These are phyloP conservation scores for Pisolithus orientalis DNA, from an alignment of 768 basidiomycete genomes.

Conservation along the genomic window DNA sequence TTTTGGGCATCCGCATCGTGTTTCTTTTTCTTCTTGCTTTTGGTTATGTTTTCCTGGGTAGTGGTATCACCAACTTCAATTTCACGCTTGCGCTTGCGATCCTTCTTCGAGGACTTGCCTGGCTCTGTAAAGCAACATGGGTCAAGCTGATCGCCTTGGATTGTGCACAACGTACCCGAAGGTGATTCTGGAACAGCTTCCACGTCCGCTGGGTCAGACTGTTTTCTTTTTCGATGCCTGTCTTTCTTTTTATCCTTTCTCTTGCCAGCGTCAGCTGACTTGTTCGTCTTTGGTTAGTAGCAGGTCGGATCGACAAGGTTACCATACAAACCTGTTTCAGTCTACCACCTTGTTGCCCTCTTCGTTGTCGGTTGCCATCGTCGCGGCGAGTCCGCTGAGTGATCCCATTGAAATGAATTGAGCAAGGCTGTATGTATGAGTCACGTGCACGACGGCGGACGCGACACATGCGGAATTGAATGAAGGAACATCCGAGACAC, in stretches of 20 bases:
- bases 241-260: conserved; percentile 37
- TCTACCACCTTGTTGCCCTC: conserved; percentile 1
- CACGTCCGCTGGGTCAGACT: background rate
- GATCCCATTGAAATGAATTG: background rate
- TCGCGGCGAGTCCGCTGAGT: background rate
- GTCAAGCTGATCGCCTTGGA: background rate
- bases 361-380: conserved; percentile 2
- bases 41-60: conserved; percentile 8
- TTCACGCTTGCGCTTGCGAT: conserved; percentile 21
- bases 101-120: conserved; percentile 8
- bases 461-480: background rate
- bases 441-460: background rate
- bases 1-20: conserved; percentile 5
- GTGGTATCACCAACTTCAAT: background rate
- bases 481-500: background rate
- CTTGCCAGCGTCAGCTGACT: conserved; percentile 30
- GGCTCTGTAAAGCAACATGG: background rate
- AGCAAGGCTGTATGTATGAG: background rate
- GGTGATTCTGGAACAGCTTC: background rate
- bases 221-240: conserved; percentile 5
- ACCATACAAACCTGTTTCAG: conserved; percentile 19
- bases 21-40: conserved; percentile 25
- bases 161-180: background rate
- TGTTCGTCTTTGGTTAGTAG: conserved; percentile 7
- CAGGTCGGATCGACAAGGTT: background rate